phyloP scores from a whole-genome alignment of 1,284 basidiomycete species.

The Puccinia coronata region DNA sequence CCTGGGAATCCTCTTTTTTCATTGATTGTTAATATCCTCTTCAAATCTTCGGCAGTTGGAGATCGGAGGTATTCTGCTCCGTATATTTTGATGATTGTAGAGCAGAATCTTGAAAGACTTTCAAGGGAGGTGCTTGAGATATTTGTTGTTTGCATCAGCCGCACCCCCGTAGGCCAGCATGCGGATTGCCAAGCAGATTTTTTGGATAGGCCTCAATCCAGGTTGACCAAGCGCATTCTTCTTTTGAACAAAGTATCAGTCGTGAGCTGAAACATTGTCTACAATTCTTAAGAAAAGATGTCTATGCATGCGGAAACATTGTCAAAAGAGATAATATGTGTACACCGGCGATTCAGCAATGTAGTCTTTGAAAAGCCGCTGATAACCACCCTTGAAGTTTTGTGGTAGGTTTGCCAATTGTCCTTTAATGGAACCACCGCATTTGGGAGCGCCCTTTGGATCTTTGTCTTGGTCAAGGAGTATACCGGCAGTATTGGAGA shows the following conservation, averaged over 20 bases:
- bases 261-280: not conserved
- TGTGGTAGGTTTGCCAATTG: too few relatives aligned
- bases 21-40: not conserved
- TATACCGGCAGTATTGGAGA: too few relatives aligned
- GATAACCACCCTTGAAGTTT: too few relatives aligned
- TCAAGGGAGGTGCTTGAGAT: not conserved
- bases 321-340: not conserved
- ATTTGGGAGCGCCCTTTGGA: too few relatives aligned
- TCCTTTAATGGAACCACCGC: too few relatives aligned
- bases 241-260: constrained; percentile 4
- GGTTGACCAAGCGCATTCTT: not conserved
- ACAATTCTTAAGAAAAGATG: constrained; percentile 7
- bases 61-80: not conserved
- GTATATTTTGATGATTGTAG: not conserved
- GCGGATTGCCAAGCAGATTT: not conserved
- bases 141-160: not conserved
- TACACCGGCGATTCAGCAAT: not conserved
- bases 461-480: too few relatives aligned
- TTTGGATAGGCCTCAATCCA: not conserved
- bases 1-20: constrained; percentile 12
- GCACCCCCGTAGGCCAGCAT: constrained; percentile 6
- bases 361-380: not conserved
- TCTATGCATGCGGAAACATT: not conserved
- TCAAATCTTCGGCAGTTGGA: not conserved
- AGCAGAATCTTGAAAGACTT: not conserved